These are phyloP conservation scores for Paramecium pentaurelia DNA, from an alignment of 73 alveolate genomes.

Conservation along the genomic window DNA sequence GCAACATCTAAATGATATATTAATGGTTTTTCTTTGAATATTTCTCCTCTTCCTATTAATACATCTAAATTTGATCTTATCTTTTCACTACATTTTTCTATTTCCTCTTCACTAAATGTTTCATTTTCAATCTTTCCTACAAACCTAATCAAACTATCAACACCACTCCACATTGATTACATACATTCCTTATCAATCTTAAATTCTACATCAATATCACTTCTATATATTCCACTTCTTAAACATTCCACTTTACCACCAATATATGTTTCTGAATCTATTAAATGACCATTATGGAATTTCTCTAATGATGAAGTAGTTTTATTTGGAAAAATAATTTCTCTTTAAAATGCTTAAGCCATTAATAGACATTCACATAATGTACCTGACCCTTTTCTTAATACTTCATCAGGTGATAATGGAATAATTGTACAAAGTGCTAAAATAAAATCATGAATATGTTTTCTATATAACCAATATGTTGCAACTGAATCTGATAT, in stretches of 20 bases:
- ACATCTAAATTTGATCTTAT: slow-evolving; percentile 51
- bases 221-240: slow-evolving; percentile 97
- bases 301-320: slow-evolving; percentile 85
- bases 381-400: slow-evolving; percentile 99
- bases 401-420: slow-evolving; percentile 97
- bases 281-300: slow-evolving; percentile 92
- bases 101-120: slow-evolving; percentile 59
- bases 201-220: slow-evolving; percentile 96
- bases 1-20: slow-evolving; percentile 99
- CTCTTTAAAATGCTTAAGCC: slow-evolving; percentile 96
- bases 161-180: slow-evolving; percentile 75
- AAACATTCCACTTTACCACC: slow-evolving; percentile 99
- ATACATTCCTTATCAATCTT: slow-evolving; percentile 83
- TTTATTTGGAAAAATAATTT: slow-evolving; percentile 98
- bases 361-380: slow-evolving; percentile 93
- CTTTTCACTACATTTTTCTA: slow-evolving; percentile 53
- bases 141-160: slow-evolving; percentile 73
- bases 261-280: slow-evolving; percentile 96
- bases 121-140: slow-evolving; percentile 59
- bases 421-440: slow-evolving; percentile 99
- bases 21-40: slow-evolving; percentile 82
- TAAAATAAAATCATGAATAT: slow-evolving; percentile 98
- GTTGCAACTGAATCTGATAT: slow-evolving; percentile 99
- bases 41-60: slow-evolving; percentile 56
- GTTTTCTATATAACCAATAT: slow-evolving; percentile 95